phyloP scores from a whole-genome alignment of 208 protist species.

The Acanthamoeba healyi region DNA sequence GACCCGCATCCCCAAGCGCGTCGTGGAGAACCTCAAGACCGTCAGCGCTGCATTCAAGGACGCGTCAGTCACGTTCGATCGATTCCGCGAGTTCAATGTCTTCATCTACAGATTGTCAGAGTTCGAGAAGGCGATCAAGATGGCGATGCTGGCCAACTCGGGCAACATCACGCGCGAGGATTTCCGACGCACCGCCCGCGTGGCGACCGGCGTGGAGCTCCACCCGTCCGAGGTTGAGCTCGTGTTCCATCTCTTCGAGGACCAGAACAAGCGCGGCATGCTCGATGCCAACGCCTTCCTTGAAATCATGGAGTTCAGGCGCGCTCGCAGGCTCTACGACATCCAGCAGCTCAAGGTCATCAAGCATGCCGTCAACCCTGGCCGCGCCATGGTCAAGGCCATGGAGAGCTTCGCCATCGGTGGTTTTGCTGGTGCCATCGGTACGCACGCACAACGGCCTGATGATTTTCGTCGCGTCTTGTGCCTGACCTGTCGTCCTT shows the following conservation, averaged over 20 bases:
- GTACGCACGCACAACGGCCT: not conserved
- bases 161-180: conserved; percentile 40
- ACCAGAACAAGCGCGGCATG: conserved; percentile 74
- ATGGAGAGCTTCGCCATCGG: conserved; percentile 82
- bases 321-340: conserved; percentile 59
- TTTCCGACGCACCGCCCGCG: not conserved
- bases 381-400: conserved; percentile 51
- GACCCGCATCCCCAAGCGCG: conserved; percentile 14
- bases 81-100: conserved; percentile 43
- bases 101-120: conserved; percentile 43
- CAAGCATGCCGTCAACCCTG: conserved; percentile 8
- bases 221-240: conserved; percentile 82
- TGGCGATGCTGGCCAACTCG: not conserved
- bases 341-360: conserved; percentile 6
- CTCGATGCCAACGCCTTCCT: conserved; percentile 45
- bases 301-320: conserved; percentile 69
- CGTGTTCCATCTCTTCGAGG: conserved; percentile 83
- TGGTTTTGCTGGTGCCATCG: conserved; percentile 34
- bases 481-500: conserved; percentile 76
- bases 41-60: conserved; percentile 20
- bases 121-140: conserved; percentile 52
- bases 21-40: conserved; percentile 33
- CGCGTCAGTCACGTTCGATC: conserved; percentile 12
- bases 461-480: not conserved
- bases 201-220: conserved; percentile 46